phyloP scores from a whole-genome alignment of 345 rosid species.

The Salix dunnii region DNA sequence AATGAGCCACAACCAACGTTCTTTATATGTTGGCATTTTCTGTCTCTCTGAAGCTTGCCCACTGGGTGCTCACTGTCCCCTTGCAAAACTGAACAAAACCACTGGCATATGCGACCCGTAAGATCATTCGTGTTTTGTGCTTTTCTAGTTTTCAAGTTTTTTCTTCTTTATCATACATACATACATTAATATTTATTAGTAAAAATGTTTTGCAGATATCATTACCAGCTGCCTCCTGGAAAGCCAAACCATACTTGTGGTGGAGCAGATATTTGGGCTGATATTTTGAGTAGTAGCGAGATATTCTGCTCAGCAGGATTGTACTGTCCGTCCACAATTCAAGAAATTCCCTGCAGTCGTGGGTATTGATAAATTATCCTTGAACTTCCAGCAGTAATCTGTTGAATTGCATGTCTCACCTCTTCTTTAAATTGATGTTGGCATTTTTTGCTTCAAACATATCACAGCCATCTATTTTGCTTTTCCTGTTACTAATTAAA shows the following conservation, averaged over 20 bases:
- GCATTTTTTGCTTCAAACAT: conserved; percentile 7
- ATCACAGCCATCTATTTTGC: neutral
- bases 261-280: conserved; percentile 95
- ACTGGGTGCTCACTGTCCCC: conserved; percentile 86
- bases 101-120: conserved; percentile 98
- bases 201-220: conserved; percentile 68
- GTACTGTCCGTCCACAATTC: conserved; percentile 74
- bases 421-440: conserved; percentile 7
- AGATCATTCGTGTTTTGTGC: conserved; percentile 36
- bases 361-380: conserved; percentile 64
- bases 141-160: neutral
- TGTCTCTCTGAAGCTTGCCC: conserved; percentile 75
- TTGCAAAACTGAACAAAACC: conserved; percentile 54
- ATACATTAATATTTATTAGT: conserved; percentile 40
- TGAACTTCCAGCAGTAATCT: conserved; percentile 23
- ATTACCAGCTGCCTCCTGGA: conserved; percentile 80
- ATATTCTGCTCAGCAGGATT: conserved; percentile 91
- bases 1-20: neutral
- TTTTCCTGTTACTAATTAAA: neutral
- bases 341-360: conserved; percentile 69
- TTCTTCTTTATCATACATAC: conserved; percentile 25
- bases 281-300: conserved; percentile 65
- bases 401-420: conserved; percentile 17
- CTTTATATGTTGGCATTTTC: neutral
- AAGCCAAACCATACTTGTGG: conserved; percentile 78